Conservation (phyloP, 208 protist genomes). For the Trypanosoma platydactyli region DNA sequence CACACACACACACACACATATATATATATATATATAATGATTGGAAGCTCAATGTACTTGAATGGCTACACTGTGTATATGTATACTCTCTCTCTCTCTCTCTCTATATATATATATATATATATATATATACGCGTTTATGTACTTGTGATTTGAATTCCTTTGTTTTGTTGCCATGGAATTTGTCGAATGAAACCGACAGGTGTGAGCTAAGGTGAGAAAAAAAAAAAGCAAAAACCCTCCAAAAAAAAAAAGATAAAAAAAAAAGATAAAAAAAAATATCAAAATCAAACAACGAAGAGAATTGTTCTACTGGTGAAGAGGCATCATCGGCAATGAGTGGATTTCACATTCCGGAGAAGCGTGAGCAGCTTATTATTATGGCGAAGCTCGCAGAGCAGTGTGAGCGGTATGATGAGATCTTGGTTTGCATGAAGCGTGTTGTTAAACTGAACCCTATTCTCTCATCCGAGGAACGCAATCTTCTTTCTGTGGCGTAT, state of each 20-base stretch:
- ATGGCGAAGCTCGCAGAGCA: conserved; percentile 98
- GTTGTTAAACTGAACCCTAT: conserved; percentile 94
- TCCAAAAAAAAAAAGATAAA: neutral
- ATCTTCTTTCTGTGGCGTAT: conserved; percentile 99
- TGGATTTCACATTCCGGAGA: conserved; percentile 77
- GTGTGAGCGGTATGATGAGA: conserved; percentile 99
- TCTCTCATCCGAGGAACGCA: conserved; percentile 99
- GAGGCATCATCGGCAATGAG: conserved; percentile 15
- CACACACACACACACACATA: too few relatives aligned
- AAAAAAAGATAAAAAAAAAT: conserved; percentile 14
- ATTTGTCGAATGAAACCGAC: too few relatives aligned
- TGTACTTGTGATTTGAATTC: too few relatives aligned
- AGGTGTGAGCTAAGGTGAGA: neutral
- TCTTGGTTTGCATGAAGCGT: conserved; percentile 98
- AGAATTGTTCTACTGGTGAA: neutral
- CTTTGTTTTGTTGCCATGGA: too few relatives aligned
- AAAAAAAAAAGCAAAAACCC: neutral
- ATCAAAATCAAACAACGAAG: neutral
- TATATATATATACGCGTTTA: too few relatives aligned
- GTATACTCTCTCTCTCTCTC: too few relatives aligned
- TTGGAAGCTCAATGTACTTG: too few relatives aligned
- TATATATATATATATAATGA: too few relatives aligned
- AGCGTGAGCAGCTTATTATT: conserved; percentile 94
- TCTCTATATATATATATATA: too few relatives aligned
- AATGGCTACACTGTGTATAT: too few relatives aligned